Conservation (phyloP, 805 yeast species). For the Isabelozyma heimii region DNA sequence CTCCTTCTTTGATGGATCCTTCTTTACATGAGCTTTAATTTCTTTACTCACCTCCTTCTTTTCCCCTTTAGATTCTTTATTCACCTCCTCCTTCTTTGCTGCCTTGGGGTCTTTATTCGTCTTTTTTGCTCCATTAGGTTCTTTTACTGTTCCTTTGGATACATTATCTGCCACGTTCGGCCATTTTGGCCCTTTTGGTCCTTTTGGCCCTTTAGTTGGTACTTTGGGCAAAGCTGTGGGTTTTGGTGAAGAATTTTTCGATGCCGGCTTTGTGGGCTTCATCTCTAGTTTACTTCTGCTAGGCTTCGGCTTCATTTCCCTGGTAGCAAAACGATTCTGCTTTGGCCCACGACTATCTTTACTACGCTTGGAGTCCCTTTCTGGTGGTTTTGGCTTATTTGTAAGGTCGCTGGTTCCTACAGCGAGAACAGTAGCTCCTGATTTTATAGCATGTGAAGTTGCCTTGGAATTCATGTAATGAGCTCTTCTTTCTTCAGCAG, state of each 20-base stretch:
- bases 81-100: background rate
- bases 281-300: background rate
- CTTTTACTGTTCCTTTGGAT: background rate
- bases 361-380: background rate
- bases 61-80: background rate
- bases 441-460: constrained; percentile 27
- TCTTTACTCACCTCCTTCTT: too few species aligned
- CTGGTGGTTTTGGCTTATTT: background rate
- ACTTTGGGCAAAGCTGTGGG: background rate
- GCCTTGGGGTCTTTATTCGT: background rate
- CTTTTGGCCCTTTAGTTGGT: background rate
- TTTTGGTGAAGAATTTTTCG: background rate
- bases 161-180: background rate
- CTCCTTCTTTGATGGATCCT: background rate
- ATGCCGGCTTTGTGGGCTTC: background rate
- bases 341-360: background rate
- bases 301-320: background rate
- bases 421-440: constrained; percentile 38
- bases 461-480: constrained; percentile 34
- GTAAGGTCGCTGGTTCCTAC: constrained; percentile 24
- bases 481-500: constrained; percentile 35
- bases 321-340: background rate
- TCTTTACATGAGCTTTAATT: background rate
- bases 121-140: background rate
- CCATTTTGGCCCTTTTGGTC: background rate